phyloP scores from a whole-genome alignment of 2,329 filamentous ascomycete species.

The Epichloe scottii region DNA sequence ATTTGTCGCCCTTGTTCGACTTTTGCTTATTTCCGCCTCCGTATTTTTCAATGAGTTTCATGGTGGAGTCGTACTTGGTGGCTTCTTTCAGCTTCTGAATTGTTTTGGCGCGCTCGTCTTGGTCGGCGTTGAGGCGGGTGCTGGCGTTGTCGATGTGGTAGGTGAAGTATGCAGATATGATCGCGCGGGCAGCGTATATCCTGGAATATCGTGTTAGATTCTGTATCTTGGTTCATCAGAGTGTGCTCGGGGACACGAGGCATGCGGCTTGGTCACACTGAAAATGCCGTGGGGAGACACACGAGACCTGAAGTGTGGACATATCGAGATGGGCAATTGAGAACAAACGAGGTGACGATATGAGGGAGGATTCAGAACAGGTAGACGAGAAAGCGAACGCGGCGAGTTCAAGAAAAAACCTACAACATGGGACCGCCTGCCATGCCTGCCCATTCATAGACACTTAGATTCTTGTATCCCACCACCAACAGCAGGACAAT shows the following conservation, averaged over 20 bases:
- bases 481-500: conserved; percentile 76
- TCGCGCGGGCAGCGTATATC: conserved; percentile 64
- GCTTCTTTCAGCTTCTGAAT: conserved; percentile 92
- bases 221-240: not conserved
- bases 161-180: conserved; percentile 60
- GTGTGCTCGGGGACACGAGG: not conserved
- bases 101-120: conserved; percentile 69
- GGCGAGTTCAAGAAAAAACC: conserved; percentile 19
- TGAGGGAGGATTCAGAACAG: no score
- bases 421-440: conserved; percentile 69
- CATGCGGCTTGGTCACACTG: no score
- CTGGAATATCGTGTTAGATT: conserved; percentile 28
- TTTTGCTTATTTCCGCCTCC: conserved; percentile 46
- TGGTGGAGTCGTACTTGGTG: conserved; percentile 91
- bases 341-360: no score
- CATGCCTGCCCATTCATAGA: conserved; percentile 66
- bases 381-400: no score
- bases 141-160: conserved; percentile 65
- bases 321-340: no score
- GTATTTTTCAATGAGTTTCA: conserved; percentile 89
- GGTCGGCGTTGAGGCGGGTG: conserved; percentile 57
- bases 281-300: no score
- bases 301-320: no score
- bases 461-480: conserved; percentile 66
- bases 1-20: conserved; percentile 5